A percentile compares a stretch with the other conserved stretches of the same genome.
Conservation (phyloP, 106 monocot species). For the Allium cepa region DNA sequence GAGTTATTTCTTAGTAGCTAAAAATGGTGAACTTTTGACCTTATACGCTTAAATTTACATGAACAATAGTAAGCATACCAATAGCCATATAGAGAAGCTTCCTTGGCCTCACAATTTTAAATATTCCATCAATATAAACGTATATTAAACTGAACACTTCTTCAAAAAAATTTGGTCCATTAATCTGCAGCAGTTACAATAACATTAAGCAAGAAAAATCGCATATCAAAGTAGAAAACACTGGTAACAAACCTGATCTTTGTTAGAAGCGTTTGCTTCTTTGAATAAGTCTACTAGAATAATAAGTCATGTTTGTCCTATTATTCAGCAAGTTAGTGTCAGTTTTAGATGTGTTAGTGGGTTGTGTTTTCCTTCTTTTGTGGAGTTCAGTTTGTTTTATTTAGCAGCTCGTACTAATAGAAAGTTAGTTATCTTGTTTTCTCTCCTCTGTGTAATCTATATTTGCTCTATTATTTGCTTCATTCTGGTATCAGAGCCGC, state of each 20-base stretch:
- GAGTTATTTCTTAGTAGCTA: not conserved
- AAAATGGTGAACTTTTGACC: not conserved
- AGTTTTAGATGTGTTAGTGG: too few relatives aligned
- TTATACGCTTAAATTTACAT: not conserved
- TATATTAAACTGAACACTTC: conserved; percentile 48
- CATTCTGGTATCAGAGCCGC: too few relatives aligned
- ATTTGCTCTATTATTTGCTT: too few relatives aligned
- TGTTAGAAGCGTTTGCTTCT: too few relatives aligned
- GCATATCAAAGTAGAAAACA: not conserved
- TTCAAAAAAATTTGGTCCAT: conserved; percentile 32
- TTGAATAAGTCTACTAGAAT: too few relatives aligned
- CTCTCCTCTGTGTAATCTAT: too few relatives aligned
- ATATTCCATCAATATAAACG: conserved; percentile 37
- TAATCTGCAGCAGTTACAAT: conserved; percentile 7
- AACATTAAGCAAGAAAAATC: not conserved
- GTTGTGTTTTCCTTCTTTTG: too few relatives aligned
- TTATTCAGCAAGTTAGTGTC: too few relatives aligned
- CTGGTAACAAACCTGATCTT: not conserved
- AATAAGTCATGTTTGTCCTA: too few relatives aligned
- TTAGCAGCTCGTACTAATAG: too few relatives aligned
- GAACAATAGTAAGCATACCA: conserved; percentile 12
- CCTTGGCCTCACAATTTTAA: conserved; percentile 40
- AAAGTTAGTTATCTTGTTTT: too few relatives aligned
- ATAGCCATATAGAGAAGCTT: conserved; percentile 61
- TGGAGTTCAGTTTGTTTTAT: too few relatives aligned